phyloP scores from a whole-genome alignment of 2,329 filamentous ascomycete genomes.

The Dothiorella sarmentorum region DNA sequence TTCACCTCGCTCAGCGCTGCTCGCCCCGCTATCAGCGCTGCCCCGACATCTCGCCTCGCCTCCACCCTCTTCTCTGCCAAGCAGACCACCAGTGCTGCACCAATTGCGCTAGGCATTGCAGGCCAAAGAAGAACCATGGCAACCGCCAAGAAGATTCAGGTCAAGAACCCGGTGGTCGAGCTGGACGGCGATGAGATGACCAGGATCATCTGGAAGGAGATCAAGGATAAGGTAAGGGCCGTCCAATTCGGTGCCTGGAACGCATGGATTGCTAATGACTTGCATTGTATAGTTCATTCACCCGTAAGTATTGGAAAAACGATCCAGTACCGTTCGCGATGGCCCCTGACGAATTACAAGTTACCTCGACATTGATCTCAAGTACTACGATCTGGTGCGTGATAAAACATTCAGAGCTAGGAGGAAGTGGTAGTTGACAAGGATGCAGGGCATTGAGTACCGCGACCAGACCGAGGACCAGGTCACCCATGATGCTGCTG shows the following conservation, averaged over 20 bases:
- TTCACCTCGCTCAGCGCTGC: conserved; percentile 9
- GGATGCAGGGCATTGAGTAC: conserved; percentile 71
- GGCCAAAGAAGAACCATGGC: conserved; percentile 33
- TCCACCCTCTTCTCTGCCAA: conserved; percentile 1
- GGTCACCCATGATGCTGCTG: conserved; percentile 90
- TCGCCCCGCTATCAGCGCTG: background rate
- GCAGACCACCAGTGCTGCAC: background rate
- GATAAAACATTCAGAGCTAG: background rate
- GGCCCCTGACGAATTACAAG: conserved; percentile 29
- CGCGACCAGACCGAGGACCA: conserved; percentile 94
- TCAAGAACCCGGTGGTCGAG: conserved; percentile 98
- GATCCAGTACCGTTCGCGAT: background rate
- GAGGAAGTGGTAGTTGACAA: conserved; percentile 15
- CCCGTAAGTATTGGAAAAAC: conserved; percentile 49
- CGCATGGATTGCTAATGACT: too few relatives aligned
- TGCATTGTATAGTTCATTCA: conserved; percentile 84
- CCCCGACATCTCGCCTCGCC: conserved; percentile 7
- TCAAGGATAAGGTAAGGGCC: conserved; percentile 78
- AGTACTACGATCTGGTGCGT: conserved; percentile 82
- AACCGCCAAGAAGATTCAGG: conserved; percentile 82
- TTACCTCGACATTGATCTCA: conserved; percentile 95
- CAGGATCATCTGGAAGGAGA: conserved; percentile 96
- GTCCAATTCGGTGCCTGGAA: too few relatives aligned
- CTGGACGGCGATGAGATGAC: conserved; percentile 96
- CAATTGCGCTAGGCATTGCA: conserved; percentile 3